Conservation (phyloP, 176 grass and related monocot genomes). For the Rhynchospora tenuis region DNA sequence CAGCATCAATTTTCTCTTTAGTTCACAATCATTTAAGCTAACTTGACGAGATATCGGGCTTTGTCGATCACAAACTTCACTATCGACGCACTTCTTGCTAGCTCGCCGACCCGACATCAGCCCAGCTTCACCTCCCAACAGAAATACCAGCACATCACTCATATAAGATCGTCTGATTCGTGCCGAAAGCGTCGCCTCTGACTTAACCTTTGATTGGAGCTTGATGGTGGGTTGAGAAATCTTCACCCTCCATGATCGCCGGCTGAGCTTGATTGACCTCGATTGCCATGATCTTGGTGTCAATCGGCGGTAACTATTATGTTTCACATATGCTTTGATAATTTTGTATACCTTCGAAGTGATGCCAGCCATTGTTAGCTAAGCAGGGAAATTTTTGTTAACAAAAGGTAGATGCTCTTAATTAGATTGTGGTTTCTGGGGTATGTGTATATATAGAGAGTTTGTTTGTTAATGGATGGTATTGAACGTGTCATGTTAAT, state of each 20-base stretch:
- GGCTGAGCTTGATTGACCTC: not conserved
- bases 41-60: not conserved
- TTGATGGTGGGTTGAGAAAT: not conserved
- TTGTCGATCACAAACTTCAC: not conserved
- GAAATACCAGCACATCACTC: not conserved
- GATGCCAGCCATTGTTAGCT: not conserved
- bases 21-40: not conserved
- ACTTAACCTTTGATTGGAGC: not conserved
- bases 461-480: not conserved
- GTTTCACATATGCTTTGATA: not conserved
- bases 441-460: not conserved
- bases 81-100: not conserved
- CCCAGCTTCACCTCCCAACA: not conserved
- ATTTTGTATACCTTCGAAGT: not conserved
- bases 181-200: not conserved
- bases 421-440: not conserved
- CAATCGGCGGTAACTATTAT: not conserved
- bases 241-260: not conserved
- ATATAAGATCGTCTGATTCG: not conserved
- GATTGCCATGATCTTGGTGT: too few species aligned
- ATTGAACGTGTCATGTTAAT: conserved; percentile 6
- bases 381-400: not conserved
- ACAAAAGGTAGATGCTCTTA: not conserved
- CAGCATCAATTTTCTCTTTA: conserved; percentile 2
- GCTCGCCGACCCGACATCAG: not conserved